phyloP scores from a whole-genome alignment of 1,284 basidiomycete genomes.

The Flammula alnicola region DNA sequence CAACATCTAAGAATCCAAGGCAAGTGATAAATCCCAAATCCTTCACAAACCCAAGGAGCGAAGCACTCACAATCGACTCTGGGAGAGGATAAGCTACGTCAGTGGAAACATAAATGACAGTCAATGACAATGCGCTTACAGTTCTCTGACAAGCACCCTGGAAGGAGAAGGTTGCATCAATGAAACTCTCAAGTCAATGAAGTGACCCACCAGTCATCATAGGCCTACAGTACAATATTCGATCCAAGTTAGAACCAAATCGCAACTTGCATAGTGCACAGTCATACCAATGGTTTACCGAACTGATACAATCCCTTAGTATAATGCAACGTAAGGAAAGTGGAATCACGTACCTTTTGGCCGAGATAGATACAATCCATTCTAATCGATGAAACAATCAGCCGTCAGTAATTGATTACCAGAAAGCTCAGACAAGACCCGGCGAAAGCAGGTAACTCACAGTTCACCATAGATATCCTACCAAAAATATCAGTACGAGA shows the following conservation, averaged over 20 bases:
- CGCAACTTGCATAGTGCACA: not conserved
- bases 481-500: not conserved
- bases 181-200: not conserved
- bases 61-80: slow-evolving; percentile 77
- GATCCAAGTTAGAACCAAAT: not conserved
- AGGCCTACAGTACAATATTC: slow-evolving; percentile 23
- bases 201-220: slow-evolving; percentile 42
- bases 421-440: no score
- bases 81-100: not conserved
- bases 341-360: slow-evolving; percentile 70
- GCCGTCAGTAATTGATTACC: not conserved
- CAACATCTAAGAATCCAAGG: slow-evolving; percentile 57
- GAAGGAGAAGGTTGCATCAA: not conserved
- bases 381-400: slow-evolving; percentile 43
- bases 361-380: slow-evolving; percentile 95
- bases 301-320: slow-evolving; percentile 34
- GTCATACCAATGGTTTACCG: slow-evolving; percentile 47
- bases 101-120: not conserved
- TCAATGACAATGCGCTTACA: slow-evolving; percentile 52
- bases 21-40: no score
- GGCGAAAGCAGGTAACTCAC: no score
- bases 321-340: not conserved
- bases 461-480: slow-evolving; percentile 93
- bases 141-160: slow-evolving; percentile 77
- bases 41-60: no score